Evolutionary conservation across 2,329 filamentous ascomycete genomes (phyloP), one percentile per base, ranked within the genome.

Genomic region (Cryoendolithus antarcticus): DNA sequence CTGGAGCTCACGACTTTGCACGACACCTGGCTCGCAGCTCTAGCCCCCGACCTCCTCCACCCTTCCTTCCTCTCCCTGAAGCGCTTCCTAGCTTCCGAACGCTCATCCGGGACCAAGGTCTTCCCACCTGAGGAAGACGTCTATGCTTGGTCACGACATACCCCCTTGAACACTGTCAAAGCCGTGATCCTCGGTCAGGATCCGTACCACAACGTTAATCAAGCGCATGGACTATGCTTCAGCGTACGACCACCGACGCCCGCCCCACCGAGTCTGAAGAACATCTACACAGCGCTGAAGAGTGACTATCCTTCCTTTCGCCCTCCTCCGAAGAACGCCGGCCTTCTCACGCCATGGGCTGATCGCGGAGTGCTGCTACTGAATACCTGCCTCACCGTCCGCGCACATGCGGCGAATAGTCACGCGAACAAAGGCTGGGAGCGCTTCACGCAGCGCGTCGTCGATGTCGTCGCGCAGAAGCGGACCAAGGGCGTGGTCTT

Each of bases 81-180:
- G 70, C 72, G 74, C 37, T 98, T 95, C 60, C 64, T 98, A 39
- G 78, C 83, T 55, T 74, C 73, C 39, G 91, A 98, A 65, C 73
- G 80, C 38, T 72, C 74, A 10, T 69, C 72, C 1, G 80, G 80
- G 2, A 80, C 78, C 62, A 88, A 81, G 54, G 74, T 93, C 49
- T 98, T 93, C 53, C 91, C 91, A 3, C 89, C 89, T 0, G 71
- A 77, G 50, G 73, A 86, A 48, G 89, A 98, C 53, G 77, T 98
- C 9, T 98, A 98, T 63, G 91, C 85, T 48, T 98, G 91, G 91
- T 95, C 89, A 44, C 82, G 86, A 19, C 82, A 93, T 60, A 95
- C 89, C 1, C 88, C 91, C 6, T 79, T 98, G 51, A 68, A 80
- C 65, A 80, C 72, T 9, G 88, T 96, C 60, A 94, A 93, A 62